phyloP scores from a whole-genome alignment of 116 monocot genomes.

The Thalassia testudinum region DNA sequence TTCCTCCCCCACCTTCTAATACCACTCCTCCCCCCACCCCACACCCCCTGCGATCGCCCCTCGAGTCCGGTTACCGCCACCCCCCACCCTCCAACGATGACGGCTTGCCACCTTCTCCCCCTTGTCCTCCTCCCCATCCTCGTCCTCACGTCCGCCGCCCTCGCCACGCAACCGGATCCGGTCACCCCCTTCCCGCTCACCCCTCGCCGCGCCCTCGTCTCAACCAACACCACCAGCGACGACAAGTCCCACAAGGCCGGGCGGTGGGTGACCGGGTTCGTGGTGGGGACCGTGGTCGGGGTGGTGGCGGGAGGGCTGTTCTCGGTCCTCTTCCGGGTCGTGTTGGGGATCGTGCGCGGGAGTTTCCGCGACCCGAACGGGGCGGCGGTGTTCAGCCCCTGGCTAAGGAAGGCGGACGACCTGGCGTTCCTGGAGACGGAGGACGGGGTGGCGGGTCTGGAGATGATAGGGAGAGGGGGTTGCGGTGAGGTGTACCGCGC shows the following conservation, averaged over 20 bases:
- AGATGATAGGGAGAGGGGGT: constrained; percentile 62
- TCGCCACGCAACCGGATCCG: too few relatives aligned
- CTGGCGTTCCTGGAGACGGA: constrained; percentile 51
- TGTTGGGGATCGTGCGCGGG: constrained; percentile 36
- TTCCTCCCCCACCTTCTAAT: too few relatives aligned
- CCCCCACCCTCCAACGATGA: too few relatives aligned
- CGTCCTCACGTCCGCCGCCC: background rate
- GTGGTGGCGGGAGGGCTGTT: constrained; percentile 21
- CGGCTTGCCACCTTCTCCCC: too few relatives aligned
- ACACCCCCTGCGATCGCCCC: background rate
- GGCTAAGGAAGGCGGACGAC: constrained; percentile 23
- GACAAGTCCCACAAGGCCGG: background rate
- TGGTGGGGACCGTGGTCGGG: constrained; percentile 30
- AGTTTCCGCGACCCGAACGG: constrained; percentile 22
- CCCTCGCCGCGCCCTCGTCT: background rate
- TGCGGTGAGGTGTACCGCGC: constrained; percentile 55
- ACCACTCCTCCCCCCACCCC: background rate
- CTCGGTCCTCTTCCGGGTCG: constrained; percentile 38
- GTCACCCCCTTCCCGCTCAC: background rate
- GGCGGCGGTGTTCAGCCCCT: constrained; percentile 43
- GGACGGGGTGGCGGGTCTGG: constrained; percentile 24
- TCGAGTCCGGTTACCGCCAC: background rate
- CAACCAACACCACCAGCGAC: constrained; percentile 1
- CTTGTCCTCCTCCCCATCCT: background rate
- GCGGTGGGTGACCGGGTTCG: constrained; percentile 48